phyloP scores from a whole-genome alignment of 257 asterid genomes.

The Verbascum thapsus region DNA sequence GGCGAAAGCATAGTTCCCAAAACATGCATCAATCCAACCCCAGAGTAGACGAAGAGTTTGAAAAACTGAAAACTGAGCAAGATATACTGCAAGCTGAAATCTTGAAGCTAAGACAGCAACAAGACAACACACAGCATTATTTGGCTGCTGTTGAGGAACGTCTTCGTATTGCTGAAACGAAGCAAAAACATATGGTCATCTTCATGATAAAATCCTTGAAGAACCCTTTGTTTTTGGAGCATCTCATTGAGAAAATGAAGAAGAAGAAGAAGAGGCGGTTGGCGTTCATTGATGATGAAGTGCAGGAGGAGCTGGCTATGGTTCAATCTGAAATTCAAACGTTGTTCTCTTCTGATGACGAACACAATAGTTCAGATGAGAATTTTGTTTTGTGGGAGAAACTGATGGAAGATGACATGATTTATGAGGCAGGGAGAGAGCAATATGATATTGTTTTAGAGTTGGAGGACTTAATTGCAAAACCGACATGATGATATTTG shows the following conservation, averaged over 20 bases:
- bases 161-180: constrained; percentile 43
- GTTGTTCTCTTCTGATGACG: constrained; percentile 51
- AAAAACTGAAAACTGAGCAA: constrained; percentile 55
- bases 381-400: constrained; percentile 88
- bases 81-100: constrained; percentile 45
- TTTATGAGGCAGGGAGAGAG: constrained; percentile 51
- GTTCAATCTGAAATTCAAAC: constrained; percentile 45
- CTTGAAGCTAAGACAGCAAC: constrained; percentile 60
- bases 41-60: constrained; percentile 46
- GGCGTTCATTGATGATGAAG: constrained; percentile 19
- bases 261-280: constrained; percentile 36
- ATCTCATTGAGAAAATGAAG: constrained; percentile 39
- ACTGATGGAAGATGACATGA: constrained; percentile 86
- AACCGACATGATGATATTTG: constrained; percentile 34
- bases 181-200: constrained; percentile 51
- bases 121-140: constrained; percentile 43
- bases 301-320: constrained; percentile 44
- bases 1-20: constrained; percentile 63
- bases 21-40: constrained; percentile 32
- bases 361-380: constrained; percentile 45
- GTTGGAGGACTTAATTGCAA: constrained; percentile 42
- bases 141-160: constrained; percentile 52
- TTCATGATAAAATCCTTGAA: constrained; percentile 53
- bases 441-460: constrained; percentile 49
- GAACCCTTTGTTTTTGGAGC: constrained; percentile 51